Conservation (phyloP, 2,329 filamentous ascomycete species). For the Alternaria sp. region DNA sequence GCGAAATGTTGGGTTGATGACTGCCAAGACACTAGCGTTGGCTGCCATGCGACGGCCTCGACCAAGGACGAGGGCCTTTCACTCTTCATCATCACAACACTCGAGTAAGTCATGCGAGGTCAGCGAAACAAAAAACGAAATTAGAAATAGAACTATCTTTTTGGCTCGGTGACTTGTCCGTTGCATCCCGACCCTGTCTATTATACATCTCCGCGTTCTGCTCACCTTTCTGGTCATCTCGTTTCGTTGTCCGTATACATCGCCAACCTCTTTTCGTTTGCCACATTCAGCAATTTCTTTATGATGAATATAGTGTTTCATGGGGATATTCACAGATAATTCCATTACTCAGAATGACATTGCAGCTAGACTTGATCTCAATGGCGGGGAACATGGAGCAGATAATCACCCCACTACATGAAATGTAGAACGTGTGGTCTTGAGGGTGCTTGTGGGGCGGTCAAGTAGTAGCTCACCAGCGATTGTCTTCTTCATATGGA, state of each 20-base stretch:
- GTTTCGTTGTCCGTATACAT: neutral
- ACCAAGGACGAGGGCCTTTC: neutral
- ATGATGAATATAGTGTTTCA: neutral
- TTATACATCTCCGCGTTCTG: neutral
- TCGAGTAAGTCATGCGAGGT: neutral
- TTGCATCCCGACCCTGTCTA: neutral
- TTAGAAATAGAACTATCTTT: accelerated
- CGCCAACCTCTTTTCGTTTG: neutral
- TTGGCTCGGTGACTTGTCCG: neutral
- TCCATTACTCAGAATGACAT: neutral
- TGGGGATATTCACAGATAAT: neutral
- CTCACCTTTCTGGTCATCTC: neutral
- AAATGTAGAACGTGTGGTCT: neutral
- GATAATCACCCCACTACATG: neutral
- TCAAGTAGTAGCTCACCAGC: neutral
- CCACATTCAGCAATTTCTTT: neutral
- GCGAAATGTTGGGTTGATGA: conserved; percentile 26
- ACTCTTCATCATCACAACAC: neutral
- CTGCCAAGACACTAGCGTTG: conserved; percentile 29
- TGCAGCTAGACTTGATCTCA: too few species aligned
- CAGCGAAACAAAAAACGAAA: neutral
- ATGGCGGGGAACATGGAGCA: neutral
- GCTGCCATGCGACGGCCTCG: neutral
- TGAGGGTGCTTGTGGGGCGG: neutral
- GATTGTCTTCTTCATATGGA: conserved; percentile 4